Evolutionary conservation across 768 basidiomycete species (phyloP).

Genomic region (Agaricus subrufescens): DNA sequence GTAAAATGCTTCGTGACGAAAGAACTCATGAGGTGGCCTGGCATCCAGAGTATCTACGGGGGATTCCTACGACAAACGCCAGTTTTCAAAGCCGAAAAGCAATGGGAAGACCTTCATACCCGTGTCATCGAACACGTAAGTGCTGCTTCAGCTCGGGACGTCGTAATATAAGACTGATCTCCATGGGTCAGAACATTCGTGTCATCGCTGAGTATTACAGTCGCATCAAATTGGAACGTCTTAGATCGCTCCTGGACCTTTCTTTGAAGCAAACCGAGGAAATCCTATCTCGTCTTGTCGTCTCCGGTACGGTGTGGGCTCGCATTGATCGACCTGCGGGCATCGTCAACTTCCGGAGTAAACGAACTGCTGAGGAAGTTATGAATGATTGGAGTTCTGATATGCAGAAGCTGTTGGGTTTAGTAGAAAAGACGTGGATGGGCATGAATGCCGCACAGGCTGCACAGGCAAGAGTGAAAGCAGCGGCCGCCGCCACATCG

Average conservation of each 20-base stretch:
- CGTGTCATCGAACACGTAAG: conserved; percentile 95
- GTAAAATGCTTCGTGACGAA: conserved; percentile 91
- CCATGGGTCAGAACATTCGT: conserved; percentile 78
- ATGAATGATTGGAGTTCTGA: conserved; percentile 99
- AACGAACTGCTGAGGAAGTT: conserved; percentile 82
- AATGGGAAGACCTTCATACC: conserved; percentile 94
- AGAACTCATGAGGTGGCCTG: conserved; percentile 96
- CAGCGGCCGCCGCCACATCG: conserved; percentile 11
- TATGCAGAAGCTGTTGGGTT: conserved; percentile 84
- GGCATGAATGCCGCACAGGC: conserved; percentile 88
- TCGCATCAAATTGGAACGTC: conserved; percentile 78
- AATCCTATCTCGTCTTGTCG: conserved; percentile 84
- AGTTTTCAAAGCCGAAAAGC: conserved; percentile 73
- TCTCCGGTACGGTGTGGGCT: conserved; percentile 90
- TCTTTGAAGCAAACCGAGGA: conserved; percentile 79
- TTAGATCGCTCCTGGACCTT: conserved; percentile 86
- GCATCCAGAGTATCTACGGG: conserved; percentile 86
- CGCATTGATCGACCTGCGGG: conserved; percentile 90
- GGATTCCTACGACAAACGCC: conserved; percentile 73
- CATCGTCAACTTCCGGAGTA: conserved; percentile 81
- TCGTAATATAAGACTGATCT: background rate
- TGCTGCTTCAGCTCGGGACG: conserved; percentile 9
- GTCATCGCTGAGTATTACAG: conserved; percentile 94
- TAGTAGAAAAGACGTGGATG: conserved; percentile 99
- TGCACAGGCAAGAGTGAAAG: conserved; percentile 61